Evolutionary conservation across 129 eudicot species (phyloP).

Genomic region (Flaveria ramosissima): DNA sequence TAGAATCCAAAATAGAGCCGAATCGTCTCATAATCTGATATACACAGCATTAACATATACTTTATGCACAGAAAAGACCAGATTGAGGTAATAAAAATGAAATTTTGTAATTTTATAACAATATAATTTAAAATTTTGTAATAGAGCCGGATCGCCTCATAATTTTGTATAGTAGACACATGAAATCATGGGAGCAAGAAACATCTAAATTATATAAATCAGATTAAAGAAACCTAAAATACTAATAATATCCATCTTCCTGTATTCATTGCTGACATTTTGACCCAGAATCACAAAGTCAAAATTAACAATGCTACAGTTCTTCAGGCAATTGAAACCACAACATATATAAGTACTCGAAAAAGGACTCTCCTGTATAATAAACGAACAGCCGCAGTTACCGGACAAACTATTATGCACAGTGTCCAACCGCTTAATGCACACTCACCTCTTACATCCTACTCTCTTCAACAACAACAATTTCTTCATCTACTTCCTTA

Average conservation of each 20-base stretch:
- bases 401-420: conserved; percentile 43
- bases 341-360: conserved; percentile 24
- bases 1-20: too few relatives aligned
- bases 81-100: too few relatives aligned
- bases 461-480: background rate
- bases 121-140: too few relatives aligned
- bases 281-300: conserved; percentile 38
- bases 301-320: conserved; percentile 37
- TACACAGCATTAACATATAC: too few relatives aligned
- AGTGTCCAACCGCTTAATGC: conserved; percentile 40
- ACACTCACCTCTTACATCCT: conserved; percentile 27
- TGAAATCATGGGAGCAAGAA: conserved; percentile 8
- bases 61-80: too few relatives aligned
- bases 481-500: conserved; percentile 10
- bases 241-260: conserved; percentile 24
- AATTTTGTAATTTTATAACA: too few relatives aligned
- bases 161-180: too few relatives aligned
- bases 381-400: conserved; percentile 20
- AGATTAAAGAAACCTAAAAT: conserved; percentile 18
- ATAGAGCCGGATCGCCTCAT: too few relatives aligned
- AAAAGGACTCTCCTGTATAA: conserved; percentile 38
- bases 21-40: too few relatives aligned
- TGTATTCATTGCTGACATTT: conserved; percentile 26
- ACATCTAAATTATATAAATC: conserved; percentile 21
- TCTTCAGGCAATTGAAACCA: conserved; percentile 19